Evolutionary conservation across 1,284 basidiomycete genomes (phyloP), one percentile per base, ranked within the genome.

Genomic region (Puccinia hordei): DNA sequence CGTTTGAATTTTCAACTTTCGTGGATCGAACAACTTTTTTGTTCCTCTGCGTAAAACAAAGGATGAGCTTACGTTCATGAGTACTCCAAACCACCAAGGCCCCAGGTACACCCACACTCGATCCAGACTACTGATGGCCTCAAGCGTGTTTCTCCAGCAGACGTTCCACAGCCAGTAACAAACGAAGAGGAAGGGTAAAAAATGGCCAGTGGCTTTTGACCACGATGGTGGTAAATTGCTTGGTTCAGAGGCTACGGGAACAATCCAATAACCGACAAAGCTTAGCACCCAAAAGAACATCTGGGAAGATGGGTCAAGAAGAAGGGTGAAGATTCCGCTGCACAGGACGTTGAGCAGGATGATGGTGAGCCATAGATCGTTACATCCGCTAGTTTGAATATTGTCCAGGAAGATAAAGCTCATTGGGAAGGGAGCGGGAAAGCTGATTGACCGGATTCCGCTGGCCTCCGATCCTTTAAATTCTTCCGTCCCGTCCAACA

Each of bases 61-160:
- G 27, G 51, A 55, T 19, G 35, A 51, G 30, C 75, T 68, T 71
- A 80, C 83, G 61, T 84, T 83, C 13, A 85, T 81, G 55, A 85
- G 75, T 10, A 84, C 81, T 15, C 85, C 85, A 19, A 85, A 73
- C 85, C 85, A 85, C 82, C 83, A 85, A n/a, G 84, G 82, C 0
- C 79, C 84, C 51, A 85, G 76, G 46, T 82, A 84, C 57, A 82
- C 83, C n/a, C 84, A 75, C 13, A 81, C 82, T 3, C 81, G 57
- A 72, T 85, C 85, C 10, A 85, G 22, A 33, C 30, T 41, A 57
- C 38, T 73, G 53, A 73, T 73, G 10, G 19, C n/a, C 19, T 33
- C 30, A 0, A 84, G 83, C 8, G 84, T 17, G 19, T 69, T 68
- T 10, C 38, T 38, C 55, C 84, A 80, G 1, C 82, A 80, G 13